Evolutionary conservation across 768 basidiomycete species (phyloP).

Genomic region (Kwoniella europaea): DNA sequence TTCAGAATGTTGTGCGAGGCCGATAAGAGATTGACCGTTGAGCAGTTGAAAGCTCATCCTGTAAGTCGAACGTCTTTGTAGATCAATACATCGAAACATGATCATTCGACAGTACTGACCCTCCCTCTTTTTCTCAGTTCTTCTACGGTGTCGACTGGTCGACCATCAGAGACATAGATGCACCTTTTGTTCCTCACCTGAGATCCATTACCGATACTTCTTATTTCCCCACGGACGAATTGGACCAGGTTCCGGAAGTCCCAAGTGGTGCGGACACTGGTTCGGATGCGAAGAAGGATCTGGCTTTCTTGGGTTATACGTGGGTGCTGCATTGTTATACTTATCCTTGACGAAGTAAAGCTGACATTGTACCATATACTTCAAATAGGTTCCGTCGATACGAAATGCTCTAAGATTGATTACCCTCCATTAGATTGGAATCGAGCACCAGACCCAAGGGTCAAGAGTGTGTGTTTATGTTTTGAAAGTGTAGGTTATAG

Average conservation of each 20-base stretch:
- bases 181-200: conserved; percentile 94
- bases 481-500: background rate
- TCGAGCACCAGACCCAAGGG: too few relatives aligned
- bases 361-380: too few relatives aligned
- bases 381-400: conserved; percentile 52
- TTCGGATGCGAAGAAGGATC: conserved; percentile 62
- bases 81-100: too few relatives aligned
- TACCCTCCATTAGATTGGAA: too few relatives aligned
- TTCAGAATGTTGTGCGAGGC: conserved; percentile 72
- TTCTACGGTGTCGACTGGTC: conserved; percentile 87
- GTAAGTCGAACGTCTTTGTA: conserved; percentile 64
- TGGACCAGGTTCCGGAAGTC: conserved; percentile 73
- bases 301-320: conserved; percentile 67
- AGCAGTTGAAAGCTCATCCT: conserved; percentile 86
- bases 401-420: conserved; percentile 44
- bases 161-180: conserved; percentile 81
- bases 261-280: conserved; percentile 59
- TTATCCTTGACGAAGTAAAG: too few relatives aligned
- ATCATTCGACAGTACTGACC: too few relatives aligned
- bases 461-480: too few relatives aligned
- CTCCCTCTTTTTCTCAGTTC: conserved; percentile 31
- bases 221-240: conserved; percentile 96
- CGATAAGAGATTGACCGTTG: conserved; percentile 76
- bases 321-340: conserved; percentile 31
- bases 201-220: conserved; percentile 93